Conservation (phyloP, 208 protist species). For the Acanthamoeba lenticulata region DNA sequence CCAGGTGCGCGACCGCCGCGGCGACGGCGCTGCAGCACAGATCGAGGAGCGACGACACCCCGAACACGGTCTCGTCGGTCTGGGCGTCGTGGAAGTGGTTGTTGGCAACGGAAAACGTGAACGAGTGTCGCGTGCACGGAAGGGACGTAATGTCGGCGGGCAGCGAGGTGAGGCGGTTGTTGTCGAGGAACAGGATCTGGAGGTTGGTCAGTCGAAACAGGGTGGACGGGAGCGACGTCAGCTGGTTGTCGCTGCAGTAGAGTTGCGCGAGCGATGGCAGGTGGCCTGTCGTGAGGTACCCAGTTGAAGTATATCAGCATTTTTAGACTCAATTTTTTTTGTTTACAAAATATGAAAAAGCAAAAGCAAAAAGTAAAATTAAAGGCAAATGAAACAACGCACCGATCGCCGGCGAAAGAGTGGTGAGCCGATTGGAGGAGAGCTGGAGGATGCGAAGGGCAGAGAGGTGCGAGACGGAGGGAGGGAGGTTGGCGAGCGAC, state of each 20-base stretch:
- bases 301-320: not conserved
- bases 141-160: not conserved
- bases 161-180: not conserved
- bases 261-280: constrained; percentile 10
- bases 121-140: not conserved
- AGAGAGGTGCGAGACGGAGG: not conserved
- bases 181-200: not conserved
- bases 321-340: too few species aligned
- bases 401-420: not conserved
- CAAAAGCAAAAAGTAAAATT: not conserved
- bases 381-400: not conserved
- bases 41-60: constrained; percentile 18
- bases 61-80: too few species aligned
- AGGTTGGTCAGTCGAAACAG: not conserved
- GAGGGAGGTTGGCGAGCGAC: not conserved
- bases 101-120: not conserved
- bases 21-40: not conserved
- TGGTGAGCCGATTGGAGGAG: not conserved
- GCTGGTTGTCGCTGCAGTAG: constrained; percentile 6
- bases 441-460: not conserved
- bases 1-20: not conserved
- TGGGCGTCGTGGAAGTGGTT: not conserved
- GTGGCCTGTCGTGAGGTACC: not conserved
- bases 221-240: not conserved
- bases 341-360: not conserved